Evolutionary conservation across 1,284 basidiomycete genomes (phyloP), one percentile per base, ranked within the genome.

Genomic region (Neotropicomus parvogracilis): DNA sequence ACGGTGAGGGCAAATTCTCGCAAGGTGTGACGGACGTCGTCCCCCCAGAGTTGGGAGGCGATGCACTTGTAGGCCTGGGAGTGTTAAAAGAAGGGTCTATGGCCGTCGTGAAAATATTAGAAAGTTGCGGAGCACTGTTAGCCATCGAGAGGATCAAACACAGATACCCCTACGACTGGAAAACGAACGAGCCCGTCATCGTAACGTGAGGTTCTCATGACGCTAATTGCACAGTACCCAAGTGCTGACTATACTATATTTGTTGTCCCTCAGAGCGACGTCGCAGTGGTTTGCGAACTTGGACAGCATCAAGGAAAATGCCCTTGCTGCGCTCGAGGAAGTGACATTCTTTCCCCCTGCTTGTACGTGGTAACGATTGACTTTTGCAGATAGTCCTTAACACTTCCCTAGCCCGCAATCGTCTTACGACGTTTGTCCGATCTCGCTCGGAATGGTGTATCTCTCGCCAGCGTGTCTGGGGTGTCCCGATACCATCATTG

Each of bases 381-480:
- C 9, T 3, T n/a, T 5, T 16, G 4, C 2, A 4, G 37, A 20
- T 20, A 3, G 7, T 2, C 29, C 12, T 42, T 54, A 36, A 66
- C 21, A 11, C 34, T 38, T 50, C 21, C 42, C 3, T 37, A 94
- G 92, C 91, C 6, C 83, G 85, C 21, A 88, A 85, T 46, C 85
- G 95, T 3, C 80, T 99, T 5, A 84, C 91, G 55, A 75, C 92
- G 0, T 97, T 94, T 65, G 76, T 98, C 28, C 76, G 76, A 3
- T 88, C 86, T 0, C 89, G 97, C 4, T 93, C 92, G 0, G 97
- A 99, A 70, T 99, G 97, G 97, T 99, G 97, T 64, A 98, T 99
- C 50, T 99, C 95, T 27, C 86, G 97, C 3, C 97, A 99, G 65
- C 87, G 97, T 14, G 88, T 90, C 14, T 99, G 97, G 97, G 97